Evolutionary conservation across 2,329 filamentous ascomycete genomes (phyloP).

Genomic region (Stromatinia cepivora): DNA sequence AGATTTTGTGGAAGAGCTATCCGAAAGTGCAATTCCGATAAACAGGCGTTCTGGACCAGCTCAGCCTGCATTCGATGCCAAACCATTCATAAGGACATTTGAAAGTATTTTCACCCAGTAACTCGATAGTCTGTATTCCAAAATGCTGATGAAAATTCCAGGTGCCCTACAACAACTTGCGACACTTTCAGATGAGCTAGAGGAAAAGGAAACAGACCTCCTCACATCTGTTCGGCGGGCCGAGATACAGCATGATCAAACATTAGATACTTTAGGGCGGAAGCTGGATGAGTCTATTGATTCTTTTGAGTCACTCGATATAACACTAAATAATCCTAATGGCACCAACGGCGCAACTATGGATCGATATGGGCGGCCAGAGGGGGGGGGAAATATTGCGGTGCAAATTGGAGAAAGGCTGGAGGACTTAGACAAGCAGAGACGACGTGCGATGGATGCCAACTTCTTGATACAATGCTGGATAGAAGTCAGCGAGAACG

Average conservation of each 20-base stretch:
- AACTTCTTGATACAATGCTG: constrained; percentile 96
- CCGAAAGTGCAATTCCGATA: constrained; percentile 76
- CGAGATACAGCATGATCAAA: constrained; percentile 88
- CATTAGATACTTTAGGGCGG: constrained; percentile 79
- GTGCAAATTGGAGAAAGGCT: constrained; percentile 92
- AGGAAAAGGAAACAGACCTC: constrained; percentile 87
- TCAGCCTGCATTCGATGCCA: constrained; percentile 79
- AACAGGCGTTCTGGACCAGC: constrained; percentile 74
- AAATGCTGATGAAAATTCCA: constrained; percentile 42
- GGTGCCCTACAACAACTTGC: constrained; percentile 68
- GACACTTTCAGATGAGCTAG: constrained; percentile 76
- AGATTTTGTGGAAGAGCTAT: constrained; percentile 93
- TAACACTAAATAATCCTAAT: constrained; percentile 68
- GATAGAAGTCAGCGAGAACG: constrained; percentile 89
- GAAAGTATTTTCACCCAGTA: constrained; percentile 57
- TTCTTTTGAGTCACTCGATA: constrained; percentile 87
- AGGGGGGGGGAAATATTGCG: constrained; percentile 78
- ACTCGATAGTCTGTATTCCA: neutral
- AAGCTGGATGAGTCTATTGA: constrained; percentile 92
- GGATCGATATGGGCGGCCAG: constrained; percentile 50
- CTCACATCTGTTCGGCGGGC: constrained; percentile 86
- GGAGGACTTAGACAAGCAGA: constrained; percentile 91
- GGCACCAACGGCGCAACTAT: constrained; percentile 46
- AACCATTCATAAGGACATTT: constrained; percentile 93
- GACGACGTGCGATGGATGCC: constrained; percentile 85